Evolutionary conservation across 2,329 filamentous ascomycete genomes (phyloP).

Genomic region (Pyrenochaeta sp.): DNA sequence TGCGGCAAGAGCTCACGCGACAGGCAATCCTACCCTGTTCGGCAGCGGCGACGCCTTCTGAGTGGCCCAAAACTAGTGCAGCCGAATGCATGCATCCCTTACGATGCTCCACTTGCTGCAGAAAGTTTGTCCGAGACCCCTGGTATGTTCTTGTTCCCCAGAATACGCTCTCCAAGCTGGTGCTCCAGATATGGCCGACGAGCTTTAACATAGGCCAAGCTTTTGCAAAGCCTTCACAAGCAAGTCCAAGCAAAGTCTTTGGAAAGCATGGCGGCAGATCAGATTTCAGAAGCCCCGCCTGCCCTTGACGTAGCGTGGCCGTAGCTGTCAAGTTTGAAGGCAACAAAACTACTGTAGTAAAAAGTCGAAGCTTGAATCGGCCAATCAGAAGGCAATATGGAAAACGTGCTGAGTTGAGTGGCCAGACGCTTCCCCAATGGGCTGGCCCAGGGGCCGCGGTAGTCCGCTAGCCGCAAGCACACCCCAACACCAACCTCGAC

Average conservation of each 20-base stretch:
- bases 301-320: slow-evolving; percentile 13
- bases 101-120: slow-evolving; percentile 3
- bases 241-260: slow-evolving; percentile 17
- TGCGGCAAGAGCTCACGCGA: slow-evolving; percentile 25
- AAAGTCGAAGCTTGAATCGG: slow-evolving; percentile 9
- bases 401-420: slow-evolving; percentile 21
- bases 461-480: slow-evolving; percentile 8
- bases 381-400: slow-evolving; percentile 21
- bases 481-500: background rate
- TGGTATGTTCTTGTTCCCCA: slow-evolving; percentile 8
- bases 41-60: slow-evolving; percentile 1
- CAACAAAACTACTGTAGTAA: background rate
- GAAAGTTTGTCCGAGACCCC: background rate
- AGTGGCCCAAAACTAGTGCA: slow-evolving; percentile 13
- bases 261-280: slow-evolving; percentile 11
- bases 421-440: slow-evolving; percentile 13
- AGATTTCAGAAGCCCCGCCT: background rate
- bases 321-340: slow-evolving; percentile 6
- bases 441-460: slow-evolving; percentile 8
- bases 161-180: slow-evolving; percentile 1
- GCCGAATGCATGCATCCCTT: slow-evolving; percentile 1
- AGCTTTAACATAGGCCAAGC: slow-evolving; percentile 23
- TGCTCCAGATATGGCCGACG: background rate
- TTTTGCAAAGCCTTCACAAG: slow-evolving; percentile 23
- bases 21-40: slow-evolving; percentile 16